A percentile compares a stretch with the other conserved stretches of the same genome.
Conservation (phyloP, 495 filamentous ascomycete species). For the Patellaria atrata region DNA sequence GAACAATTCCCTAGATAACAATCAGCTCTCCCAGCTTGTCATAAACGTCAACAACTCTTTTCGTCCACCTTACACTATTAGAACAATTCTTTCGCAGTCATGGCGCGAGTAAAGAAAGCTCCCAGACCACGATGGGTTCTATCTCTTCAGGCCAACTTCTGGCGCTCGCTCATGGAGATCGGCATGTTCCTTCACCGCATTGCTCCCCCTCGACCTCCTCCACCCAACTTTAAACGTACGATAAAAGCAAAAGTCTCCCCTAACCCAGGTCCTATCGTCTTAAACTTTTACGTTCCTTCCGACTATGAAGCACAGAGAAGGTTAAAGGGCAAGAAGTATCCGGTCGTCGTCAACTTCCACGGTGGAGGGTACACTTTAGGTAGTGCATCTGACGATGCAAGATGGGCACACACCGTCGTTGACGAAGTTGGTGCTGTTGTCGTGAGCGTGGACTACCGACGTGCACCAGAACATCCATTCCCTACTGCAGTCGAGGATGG, state of each 20-base stretch:
- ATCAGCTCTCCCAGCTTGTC: no score
- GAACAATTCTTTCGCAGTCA: no score
- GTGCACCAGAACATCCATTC: conserved; percentile 30
- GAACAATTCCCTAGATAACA: no score
- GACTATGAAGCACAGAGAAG: conserved; percentile 36
- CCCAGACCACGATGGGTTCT: conserved; percentile 53
- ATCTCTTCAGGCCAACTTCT: conserved; percentile 55
- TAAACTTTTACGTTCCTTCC: conserved; percentile 69
- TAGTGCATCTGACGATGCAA: conserved; percentile 27
- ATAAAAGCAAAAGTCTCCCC: conserved; percentile 47
- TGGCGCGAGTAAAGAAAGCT: background rate
- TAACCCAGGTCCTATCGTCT: conserved; percentile 39
- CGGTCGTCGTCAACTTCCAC: conserved; percentile 33
- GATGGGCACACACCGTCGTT: conserved; percentile 27
- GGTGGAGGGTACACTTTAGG: conserved; percentile 32
- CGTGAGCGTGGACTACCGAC: conserved; percentile 29
- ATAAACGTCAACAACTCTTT: no score
- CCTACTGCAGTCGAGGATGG: conserved; percentile 34
- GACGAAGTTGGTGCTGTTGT: conserved; percentile 28
- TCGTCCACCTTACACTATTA: background rate
- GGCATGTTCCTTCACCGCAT: conserved; percentile 67
- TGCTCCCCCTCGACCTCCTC: conserved; percentile 49
- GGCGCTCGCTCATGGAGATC: conserved; percentile 63
- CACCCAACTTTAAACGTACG: conserved; percentile 47
- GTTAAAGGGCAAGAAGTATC: conserved; percentile 25